A percentile compares a stretch with the other conserved stretches of the same genome.
Evolutionary conservation across 352 stramenopile species (phyloP).

Genomic region (Phytopythium delawarense): DNA sequence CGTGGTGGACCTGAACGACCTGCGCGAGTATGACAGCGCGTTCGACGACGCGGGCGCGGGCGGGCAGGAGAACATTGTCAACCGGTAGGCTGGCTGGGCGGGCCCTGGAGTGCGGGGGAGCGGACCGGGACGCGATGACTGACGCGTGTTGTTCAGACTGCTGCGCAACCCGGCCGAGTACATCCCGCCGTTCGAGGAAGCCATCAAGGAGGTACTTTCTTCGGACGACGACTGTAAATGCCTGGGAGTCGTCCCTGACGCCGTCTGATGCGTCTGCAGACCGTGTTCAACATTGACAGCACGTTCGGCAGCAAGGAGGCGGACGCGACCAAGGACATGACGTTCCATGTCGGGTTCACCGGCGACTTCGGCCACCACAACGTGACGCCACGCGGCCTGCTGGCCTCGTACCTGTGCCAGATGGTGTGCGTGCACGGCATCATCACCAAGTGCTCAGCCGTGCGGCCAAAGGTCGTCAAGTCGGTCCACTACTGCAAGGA

Average conservation of each 20-base stretch:
- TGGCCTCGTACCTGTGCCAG: conserved; percentile 88
- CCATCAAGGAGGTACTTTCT: conserved; percentile 52
- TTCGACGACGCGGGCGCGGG: conserved; percentile 60
- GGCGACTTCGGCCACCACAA: conserved; percentile 93
- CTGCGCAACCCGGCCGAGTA: conserved; percentile 83
- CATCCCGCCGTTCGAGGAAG: conserved; percentile 79
- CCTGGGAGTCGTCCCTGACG: not conserved
- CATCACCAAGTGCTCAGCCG: conserved; percentile 96
- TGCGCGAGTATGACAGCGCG: conserved; percentile 87
- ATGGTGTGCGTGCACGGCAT: conserved; percentile 99
- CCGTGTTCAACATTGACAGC: conserved; percentile 80
- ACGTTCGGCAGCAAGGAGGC: conserved; percentile 76
- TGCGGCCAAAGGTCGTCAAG: conserved; percentile 97
- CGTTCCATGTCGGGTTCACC: conserved; percentile 89
- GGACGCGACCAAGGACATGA: conserved; percentile 61
- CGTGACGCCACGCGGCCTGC: conserved; percentile 92
- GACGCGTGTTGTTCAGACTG: conserved; percentile 22
- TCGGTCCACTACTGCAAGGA: conserved; percentile 98
- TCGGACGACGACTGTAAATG: not conserved
- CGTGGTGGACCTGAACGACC: conserved; percentile 87
- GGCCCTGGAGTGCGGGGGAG: not conserved
- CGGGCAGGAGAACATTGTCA: conserved; percentile 73
- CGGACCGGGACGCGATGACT: conserved; percentile 5
- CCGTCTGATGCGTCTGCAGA: conserved; percentile 11
- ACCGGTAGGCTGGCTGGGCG: conserved; percentile 20